Evolutionary conservation across 2,329 filamentous ascomycete species (phyloP), one percentile per base, ranked within the genome.

Genomic region (Colletotrichum higginsianum): DNA sequence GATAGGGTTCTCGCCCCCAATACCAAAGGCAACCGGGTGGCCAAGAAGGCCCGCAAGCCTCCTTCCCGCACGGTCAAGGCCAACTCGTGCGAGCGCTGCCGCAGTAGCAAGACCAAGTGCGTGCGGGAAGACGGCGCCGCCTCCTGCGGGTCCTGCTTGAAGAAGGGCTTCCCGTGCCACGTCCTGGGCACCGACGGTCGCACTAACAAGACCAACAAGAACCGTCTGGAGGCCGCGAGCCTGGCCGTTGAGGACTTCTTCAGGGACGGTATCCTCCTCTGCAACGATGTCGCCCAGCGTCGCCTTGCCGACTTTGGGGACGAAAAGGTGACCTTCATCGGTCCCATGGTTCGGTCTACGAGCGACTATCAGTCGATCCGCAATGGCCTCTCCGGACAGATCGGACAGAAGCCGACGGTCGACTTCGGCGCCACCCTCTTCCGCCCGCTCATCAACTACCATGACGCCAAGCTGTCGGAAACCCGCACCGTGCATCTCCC

Each of bases 51-150:
- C 23, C 13, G 35, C 12, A 38, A 56, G 53, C 9, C 21, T 52
- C 0, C 21, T 4, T 9, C 4, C 21, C 46, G 60, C 15, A 7
- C 15, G 3, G 60, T 62, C 46, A 50, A 40, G 47, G 30, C 60
- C 35, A 50, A 50, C 40, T 50, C 60, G 8, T 62, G 60, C 35
- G 30, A 42, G 4, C n/a, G 30, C 4, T 62, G 60, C 35, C 60
- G 60, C 11, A 30, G 46, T 18, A 62, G 49, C 46, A 62, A 62
- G 47, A 38, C 35, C 47, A 52, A 42, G 47, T 62, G 60, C 46
- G 60, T 40, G 1, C 8, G 35, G n/a, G 55, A 15, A 21, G 60
- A n/a, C 3, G 46, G 30, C n/a, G 5, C n/a, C 30, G n/a, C n/a
- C 11, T 8, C 18, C 35, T 62, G 60, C n/a, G 4, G 1, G 2